Evolutionary conservation across 2,329 filamentous ascomycete genomes (phyloP), one percentile per base, ranked within the genome.

Genomic region (Aspergillus phoenicis): DNA sequence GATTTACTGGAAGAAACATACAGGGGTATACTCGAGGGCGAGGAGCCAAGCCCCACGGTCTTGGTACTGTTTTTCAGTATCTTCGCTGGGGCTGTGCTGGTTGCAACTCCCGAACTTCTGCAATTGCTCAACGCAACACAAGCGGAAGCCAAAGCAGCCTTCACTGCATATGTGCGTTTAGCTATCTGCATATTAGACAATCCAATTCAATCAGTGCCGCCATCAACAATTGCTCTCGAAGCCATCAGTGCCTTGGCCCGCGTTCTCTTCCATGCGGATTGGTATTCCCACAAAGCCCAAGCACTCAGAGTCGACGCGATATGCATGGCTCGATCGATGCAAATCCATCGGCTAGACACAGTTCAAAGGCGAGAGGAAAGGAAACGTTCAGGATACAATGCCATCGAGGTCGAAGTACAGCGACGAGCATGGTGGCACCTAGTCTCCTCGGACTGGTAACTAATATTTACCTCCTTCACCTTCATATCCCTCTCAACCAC

Each of bases 371-470:
- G 24, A 45, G 48, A 59, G 22, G 57, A 59, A 22, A 24, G 57
- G 20, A 30, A 38, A 11, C 41, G 41, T 30, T 45, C 53, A 1
- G 26, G 26, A 10, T 56, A 56, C 20, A 11, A 56, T 15, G 8
- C 30, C 2, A n/a, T 38, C 15, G 39, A 53, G 15, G 28, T 39
- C 5, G 59, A 61, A 28, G 56, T 61, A 13, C 56, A 61, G 26
- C n/a, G 59, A 36, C 39, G 59, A 17, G 24, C 58, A n/a, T 61
- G 59, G 59, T 61, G 48, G 54, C 59, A 61, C 30, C 24, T 58
- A 8, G 48, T 54, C 6, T 39, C 59, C 17, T 49, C 54, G 3
- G 59, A 61, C 49, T 58, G 59, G 59, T 61, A 22, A 24, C 41
- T 17, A 20, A 20, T 20, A 20, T 20, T n/a, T n/a, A 7, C 2